Conservation (phyloP, 108 stramenopile genomes). For the Stephanodiscus minutulus region DNA sequence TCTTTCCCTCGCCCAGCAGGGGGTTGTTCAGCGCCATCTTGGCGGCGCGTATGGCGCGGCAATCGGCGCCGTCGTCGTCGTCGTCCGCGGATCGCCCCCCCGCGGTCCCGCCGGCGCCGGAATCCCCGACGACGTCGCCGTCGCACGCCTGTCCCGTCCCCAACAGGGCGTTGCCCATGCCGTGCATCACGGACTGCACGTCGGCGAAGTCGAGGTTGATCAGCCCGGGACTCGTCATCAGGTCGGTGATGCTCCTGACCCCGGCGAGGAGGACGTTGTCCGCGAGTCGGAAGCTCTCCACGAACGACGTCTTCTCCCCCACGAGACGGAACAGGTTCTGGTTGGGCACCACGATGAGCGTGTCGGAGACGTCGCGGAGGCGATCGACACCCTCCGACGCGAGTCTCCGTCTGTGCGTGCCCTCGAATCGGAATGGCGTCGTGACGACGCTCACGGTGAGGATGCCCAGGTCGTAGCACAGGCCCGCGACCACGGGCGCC, state of each 20-base stretch:
- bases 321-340: slow-evolving; percentile 90
- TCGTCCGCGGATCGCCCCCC: neutral
- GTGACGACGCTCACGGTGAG: slow-evolving; percentile 85
- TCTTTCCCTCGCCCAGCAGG: slow-evolving; percentile 67
- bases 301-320: slow-evolving; percentile 85
- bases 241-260: slow-evolving; percentile 89
- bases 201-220: slow-evolving; percentile 96
- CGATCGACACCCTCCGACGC: slow-evolving; percentile 71
- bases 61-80: slow-evolving; percentile 50
- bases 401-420: slow-evolving; percentile 80
- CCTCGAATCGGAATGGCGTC: slow-evolving; percentile 91
- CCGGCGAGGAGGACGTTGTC: slow-evolving; percentile 92
- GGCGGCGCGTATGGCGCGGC: slow-evolving; percentile 79
- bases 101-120: neutral
- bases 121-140: neutral
- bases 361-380: slow-evolving; percentile 80
- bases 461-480: slow-evolving; percentile 69
- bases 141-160: slow-evolving; percentile 65
- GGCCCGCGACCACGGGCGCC: slow-evolving; percentile 80
- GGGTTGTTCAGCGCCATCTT: slow-evolving; percentile 75
- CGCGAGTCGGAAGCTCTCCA: slow-evolving; percentile 83
- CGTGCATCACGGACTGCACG: slow-evolving; percentile 87
- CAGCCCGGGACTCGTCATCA: slow-evolving; percentile 87
- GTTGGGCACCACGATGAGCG: slow-evolving; percentile 91
- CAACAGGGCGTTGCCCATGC: slow-evolving; percentile 91